Percentiles rank a stretch among this genome's conserved stretches.
phyloP scores from a whole-genome alignment of 148 eudicot genomes.

The Chenopodium berlandieri region DNA sequence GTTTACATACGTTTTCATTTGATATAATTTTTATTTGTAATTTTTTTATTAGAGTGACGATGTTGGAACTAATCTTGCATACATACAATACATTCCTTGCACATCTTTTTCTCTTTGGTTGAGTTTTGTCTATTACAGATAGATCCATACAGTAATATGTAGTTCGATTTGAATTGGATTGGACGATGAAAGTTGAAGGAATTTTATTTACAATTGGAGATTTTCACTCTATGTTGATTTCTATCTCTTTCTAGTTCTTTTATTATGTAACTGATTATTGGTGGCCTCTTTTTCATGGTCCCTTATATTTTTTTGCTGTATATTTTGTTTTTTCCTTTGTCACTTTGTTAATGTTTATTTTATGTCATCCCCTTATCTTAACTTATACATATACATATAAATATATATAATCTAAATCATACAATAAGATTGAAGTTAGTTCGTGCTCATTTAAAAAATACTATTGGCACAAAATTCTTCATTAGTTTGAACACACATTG shows the following conservation, averaged over 20 bases:
- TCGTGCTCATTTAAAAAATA: slow-evolving; percentile 2
- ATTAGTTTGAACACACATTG: background rate
- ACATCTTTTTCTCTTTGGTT: too few species aligned
- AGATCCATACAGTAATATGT: slow-evolving; percentile 17
- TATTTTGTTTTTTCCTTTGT: slow-evolving; percentile 24
- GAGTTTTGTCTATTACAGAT: background rate
- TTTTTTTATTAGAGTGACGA: too few species aligned
- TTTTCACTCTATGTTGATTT: slow-evolving; percentile 6
- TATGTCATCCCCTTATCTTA: slow-evolving; percentile 2
- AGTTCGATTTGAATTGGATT: background rate
- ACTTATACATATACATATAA: background rate
- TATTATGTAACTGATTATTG: slow-evolving; percentile 31
- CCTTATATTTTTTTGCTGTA: slow-evolving; percentile 15
- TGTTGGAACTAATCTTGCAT: too few species aligned
- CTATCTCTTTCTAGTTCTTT: background rate
- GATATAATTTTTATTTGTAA: too few species aligned
- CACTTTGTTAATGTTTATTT: slow-evolving; percentile 17
- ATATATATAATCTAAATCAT: background rate
- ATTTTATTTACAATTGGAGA: slow-evolving; percentile 16
- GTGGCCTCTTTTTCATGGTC: slow-evolving; percentile 15
- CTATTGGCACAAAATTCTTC: background rate
- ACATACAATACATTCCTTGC: background rate
- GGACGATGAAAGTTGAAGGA: background rate
- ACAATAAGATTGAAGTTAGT: slow-evolving; percentile 6
- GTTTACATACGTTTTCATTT: too few species aligned